A percentile compares a stretch with the other conserved stretches of the same genome.
Conservation (phyloP, 192 early-diverging fungal species). For the Haplosporangium gracile region DNA sequence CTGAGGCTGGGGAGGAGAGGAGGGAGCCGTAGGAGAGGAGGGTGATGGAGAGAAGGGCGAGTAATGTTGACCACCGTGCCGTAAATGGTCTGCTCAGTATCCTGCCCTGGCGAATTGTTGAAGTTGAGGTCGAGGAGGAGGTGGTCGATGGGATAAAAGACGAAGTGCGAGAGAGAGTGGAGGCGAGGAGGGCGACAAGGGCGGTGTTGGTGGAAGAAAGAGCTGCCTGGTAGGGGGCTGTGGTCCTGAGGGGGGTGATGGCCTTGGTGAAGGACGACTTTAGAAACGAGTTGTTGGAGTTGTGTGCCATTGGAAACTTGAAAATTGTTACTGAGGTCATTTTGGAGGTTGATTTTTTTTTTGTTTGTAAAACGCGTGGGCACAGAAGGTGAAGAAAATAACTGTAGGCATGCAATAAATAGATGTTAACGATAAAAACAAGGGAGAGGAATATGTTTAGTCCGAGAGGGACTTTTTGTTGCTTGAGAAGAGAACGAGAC, state of each 20-base stretch:
- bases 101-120: not conserved
- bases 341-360: not conserved
- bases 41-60: constrained; percentile 12
- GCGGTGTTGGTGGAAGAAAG: not conserved
- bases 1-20: not conserved
- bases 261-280: constrained; percentile 28
- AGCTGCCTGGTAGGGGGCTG: not conserved
- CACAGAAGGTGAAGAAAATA: not conserved
- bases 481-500: not conserved
- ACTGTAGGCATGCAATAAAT: not conserved
- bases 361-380: not conserved
- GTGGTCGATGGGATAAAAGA: not conserved
- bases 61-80: not conserved
- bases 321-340: constrained; percentile 11
- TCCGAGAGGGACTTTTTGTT: not conserved
- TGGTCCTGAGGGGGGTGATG: constrained; percentile 20
- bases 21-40: not conserved
- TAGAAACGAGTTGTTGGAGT: constrained; percentile 5
- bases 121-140: not conserved
- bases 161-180: not conserved
- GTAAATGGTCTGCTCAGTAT: not conserved
- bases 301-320: constrained; percentile 1
- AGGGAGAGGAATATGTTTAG: not conserved
- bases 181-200: not conserved
- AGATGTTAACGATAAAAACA: not conserved